Conservation (phyloP, 139 green algal species). For the Pseudopediastrum boryanum region DNA sequence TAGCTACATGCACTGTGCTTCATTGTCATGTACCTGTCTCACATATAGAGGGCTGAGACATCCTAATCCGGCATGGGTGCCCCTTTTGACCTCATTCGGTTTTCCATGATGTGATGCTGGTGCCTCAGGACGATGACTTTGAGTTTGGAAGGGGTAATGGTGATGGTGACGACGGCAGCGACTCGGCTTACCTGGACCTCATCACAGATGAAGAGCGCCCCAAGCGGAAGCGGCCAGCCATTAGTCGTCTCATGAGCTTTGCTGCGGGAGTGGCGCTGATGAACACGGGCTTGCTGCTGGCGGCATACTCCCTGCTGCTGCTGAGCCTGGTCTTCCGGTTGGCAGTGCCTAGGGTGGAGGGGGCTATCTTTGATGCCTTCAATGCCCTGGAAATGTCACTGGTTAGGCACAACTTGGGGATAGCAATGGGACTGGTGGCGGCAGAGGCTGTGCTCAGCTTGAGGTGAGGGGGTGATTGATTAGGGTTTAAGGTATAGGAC, state of each 20-base stretch:
- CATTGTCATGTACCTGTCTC: no score
- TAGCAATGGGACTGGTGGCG: conserved; percentile 22
- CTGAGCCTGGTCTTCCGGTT: conserved; percentile 24
- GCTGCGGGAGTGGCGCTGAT: conserved; percentile 33
- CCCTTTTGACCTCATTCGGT: no score
- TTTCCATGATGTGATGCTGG: no score
- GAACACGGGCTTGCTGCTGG: conserved; percentile 20
- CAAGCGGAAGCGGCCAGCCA: conserved; percentile 23
- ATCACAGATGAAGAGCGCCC: conserved; percentile 22
- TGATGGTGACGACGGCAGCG: conserved; percentile 12
- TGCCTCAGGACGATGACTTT: no score
- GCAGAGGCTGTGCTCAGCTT: conserved; percentile 3
- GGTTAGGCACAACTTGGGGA: conserved; percentile 23
- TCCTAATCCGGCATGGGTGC: no score
- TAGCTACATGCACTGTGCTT: no score
- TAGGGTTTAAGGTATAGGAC: no score
- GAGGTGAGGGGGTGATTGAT: no score
- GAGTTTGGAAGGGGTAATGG: no score
- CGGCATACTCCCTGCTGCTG: conserved; percentile 33
- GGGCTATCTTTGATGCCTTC: conserved; percentile 44
- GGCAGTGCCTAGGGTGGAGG: conserved; percentile 38
- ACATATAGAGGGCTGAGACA: no score
- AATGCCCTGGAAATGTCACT: conserved; percentile 22
- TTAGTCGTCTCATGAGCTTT: conserved; percentile 23
- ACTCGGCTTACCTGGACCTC: conserved; percentile 27